Base-by-base conservation (phyloP, 805 yeast species). In the Myxozyma geophila region DNA sequence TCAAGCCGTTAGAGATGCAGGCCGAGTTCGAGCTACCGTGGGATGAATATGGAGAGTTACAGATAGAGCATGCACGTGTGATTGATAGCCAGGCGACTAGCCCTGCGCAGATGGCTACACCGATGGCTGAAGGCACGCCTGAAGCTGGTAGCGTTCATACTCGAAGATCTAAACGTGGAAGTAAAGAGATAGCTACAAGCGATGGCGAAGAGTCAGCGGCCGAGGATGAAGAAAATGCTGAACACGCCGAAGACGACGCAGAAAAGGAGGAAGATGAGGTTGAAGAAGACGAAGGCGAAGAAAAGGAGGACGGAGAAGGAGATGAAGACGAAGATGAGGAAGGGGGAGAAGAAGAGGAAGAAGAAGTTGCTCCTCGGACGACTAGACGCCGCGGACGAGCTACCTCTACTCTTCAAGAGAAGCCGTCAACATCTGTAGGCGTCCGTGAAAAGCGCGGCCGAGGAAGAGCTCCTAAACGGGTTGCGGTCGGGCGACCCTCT, bases 11-110 rank as follows among this genome's bases (percentile, higher is more conserved):
- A 21, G 48, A 62, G 57, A 61, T 62, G 60, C 54, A 58, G 36
- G 28, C 59, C 23, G 80, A 76, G 53, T 81, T 81, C 60, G 72
- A 70, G 35, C 71, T 81, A 44, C 81, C 83, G 4, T 80, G 82
- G 81, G 77, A 75, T 37, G 80, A 78, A 36, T 81, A 75, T 69
- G 83, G 83, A 15, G 81, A 77, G 35, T 57, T 80, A 57, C 79
- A 79, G 62, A 58, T 78, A 28, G 75, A 71, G 33, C 83, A 82
- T 8, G 83, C 82, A 3, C 58, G 58, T 44, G 73, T 68, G 7
- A 33, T 60, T 8, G 70, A 70, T 21, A 58, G 69, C 37, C 68
- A 61, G 13, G 68, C 56, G 15, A 64, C 69, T 9, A 49, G 63
- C 54, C 70, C 70, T 1, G 70, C 70, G 23, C 70, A 67, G 44